phyloP scores from a whole-genome alignment of 495 filamentous ascomycete species.

The Cercophora newfieldiana region DNA sequence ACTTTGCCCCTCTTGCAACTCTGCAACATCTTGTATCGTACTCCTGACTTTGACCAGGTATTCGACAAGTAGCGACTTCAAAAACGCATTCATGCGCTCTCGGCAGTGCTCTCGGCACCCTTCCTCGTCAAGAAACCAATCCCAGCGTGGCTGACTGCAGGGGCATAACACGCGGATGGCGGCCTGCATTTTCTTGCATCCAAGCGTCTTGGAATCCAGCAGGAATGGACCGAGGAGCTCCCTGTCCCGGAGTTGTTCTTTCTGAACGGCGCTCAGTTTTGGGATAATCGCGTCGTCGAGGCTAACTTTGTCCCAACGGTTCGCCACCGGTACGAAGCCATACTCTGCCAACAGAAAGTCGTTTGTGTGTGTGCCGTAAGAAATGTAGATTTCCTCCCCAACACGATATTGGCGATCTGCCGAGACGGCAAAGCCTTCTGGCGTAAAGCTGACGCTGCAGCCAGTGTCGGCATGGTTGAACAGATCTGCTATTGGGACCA shows the following conservation, averaged over 20 bases:
- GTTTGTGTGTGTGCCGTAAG: constrained; percentile 74
- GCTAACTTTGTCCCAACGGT: constrained; percentile 60
- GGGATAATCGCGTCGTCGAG: constrained; percentile 66
- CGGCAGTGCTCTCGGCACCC: background rate
- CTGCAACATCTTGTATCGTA: background rate
- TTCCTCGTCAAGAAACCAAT: background rate
- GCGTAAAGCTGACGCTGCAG: constrained; percentile 21
- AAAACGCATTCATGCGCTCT: background rate
- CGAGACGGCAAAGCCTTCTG: constrained; percentile 58
- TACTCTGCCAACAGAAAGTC: constrained; percentile 81
- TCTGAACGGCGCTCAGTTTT: background rate
- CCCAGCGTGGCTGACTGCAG: background rate
- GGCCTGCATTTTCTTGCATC: constrained; percentile 1
- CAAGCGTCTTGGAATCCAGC: background rate
- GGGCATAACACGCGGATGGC: constrained; percentile 7
- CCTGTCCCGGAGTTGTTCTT: background rate
- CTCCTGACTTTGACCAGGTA: background rate
- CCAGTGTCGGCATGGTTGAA: constrained; percentile 62
- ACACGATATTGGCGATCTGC: constrained; percentile 52
- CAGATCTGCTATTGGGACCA: constrained; percentile 70
- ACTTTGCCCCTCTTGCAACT: background rate
- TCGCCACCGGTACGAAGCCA: constrained; percentile 69
- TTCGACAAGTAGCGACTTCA: background rate
- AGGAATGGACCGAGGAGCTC: constrained; percentile 2
- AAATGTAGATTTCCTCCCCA: constrained; percentile 73